A percentile compares a stretch with the other conserved stretches of the same genome.
These are phyloP conservation scores for Suhomyces anneliseae DNA, from an alignment of 1,139 yeast species.

Conservation along the genomic window DNA sequence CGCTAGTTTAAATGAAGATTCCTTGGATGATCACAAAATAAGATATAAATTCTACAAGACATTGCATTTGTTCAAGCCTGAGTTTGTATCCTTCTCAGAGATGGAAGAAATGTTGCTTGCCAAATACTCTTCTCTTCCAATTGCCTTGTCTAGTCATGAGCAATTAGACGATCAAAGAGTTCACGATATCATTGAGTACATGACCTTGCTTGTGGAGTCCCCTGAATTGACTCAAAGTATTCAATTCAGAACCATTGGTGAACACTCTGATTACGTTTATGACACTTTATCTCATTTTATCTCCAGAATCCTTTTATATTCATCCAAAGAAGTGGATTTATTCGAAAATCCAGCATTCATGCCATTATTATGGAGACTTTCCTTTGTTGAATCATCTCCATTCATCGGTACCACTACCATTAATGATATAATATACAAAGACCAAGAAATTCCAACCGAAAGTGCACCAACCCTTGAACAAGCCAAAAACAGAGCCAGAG, in stretches of 20 bases:
- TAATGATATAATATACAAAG: slow-evolving; percentile 26
- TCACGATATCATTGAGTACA: slow-evolving; percentile 31
- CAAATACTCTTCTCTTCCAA: slow-evolving; percentile 27
- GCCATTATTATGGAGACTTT: slow-evolving; percentile 38
- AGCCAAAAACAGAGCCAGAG: slow-evolving; percentile 33
- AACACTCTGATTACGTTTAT: slow-evolving; percentile 15
- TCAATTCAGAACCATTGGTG: slow-evolving; percentile 10
- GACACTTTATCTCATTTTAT: slow-evolving; percentile 31
- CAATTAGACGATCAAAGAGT: slow-evolving; percentile 21
- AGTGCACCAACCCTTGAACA: slow-evolving; percentile 14
- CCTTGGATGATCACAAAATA: slow-evolving; percentile 31
- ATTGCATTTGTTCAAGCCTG: slow-evolving; percentile 38
- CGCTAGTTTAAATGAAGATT: slow-evolving; percentile 17
- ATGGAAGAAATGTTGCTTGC: slow-evolving; percentile 25
- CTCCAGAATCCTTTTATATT: slow-evolving; percentile 26
- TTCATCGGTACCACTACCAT: slow-evolving; percentile 29
- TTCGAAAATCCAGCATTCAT: slow-evolving; percentile 29
- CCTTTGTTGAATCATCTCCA: slow-evolving; percentile 16
- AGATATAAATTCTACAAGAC: slow-evolving; percentile 38
- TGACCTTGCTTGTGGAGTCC: slow-evolving; percentile 37
- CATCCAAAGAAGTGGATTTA: slow-evolving; percentile 22
- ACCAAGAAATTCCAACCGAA: slow-evolving; percentile 10
- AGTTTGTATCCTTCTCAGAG: slow-evolving; percentile 25
- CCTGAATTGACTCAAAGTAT: slow-evolving; percentile 20
- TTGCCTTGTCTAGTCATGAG: slow-evolving; percentile 14